Conservation (phyloP, 495 filamentous ascomycete species). For the Xylaria palmicola region DNA sequence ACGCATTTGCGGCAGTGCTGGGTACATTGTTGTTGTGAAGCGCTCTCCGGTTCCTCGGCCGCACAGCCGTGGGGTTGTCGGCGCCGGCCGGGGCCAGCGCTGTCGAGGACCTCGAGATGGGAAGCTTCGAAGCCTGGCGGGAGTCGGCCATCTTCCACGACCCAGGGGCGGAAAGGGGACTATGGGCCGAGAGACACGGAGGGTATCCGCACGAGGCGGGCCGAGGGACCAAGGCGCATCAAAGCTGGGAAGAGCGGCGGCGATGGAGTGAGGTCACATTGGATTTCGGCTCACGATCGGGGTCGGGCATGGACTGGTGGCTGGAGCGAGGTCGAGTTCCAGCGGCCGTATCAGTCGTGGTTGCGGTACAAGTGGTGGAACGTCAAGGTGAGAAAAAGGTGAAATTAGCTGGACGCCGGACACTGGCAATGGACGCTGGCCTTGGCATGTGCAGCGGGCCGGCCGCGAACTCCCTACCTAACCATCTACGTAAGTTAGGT, state of each 20-base stretch:
- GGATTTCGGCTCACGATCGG: conserved; percentile 16
- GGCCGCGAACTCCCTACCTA: too few relatives aligned
- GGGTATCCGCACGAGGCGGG: conserved; percentile 21
- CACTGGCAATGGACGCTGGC: too few relatives aligned
- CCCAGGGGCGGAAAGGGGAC: conserved; percentile 19
- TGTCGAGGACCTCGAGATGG: conserved; percentile 25
- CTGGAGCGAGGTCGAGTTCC: not conserved
- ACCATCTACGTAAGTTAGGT: not conserved
- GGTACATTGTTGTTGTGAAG: conserved; percentile 12
- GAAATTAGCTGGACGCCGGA: not conserved
- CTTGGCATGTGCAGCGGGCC: conserved; percentile 17
- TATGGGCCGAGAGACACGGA: conserved; percentile 23
- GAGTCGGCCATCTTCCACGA: conserved; percentile 29
- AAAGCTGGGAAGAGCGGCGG: conserved; percentile 8
- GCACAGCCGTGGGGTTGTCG: conserved; percentile 22
- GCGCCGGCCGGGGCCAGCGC: conserved; percentile 26
- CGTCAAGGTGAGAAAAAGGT: not conserved
- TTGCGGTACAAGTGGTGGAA: not conserved
- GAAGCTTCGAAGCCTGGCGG: conserved; percentile 20
- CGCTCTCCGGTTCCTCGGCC: conserved; percentile 26
- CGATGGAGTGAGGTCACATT: conserved; percentile 24
- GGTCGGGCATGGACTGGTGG: not conserved
- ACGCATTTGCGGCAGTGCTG: not conserved
- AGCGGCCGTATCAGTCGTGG: conserved; percentile 1
- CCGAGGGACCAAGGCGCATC: conserved; percentile 9